These are phyloP conservation scores for Annulohypoxylon maeteangense DNA, from an alignment of 495 filamentous ascomycete species.

Conservation along the genomic window DNA sequence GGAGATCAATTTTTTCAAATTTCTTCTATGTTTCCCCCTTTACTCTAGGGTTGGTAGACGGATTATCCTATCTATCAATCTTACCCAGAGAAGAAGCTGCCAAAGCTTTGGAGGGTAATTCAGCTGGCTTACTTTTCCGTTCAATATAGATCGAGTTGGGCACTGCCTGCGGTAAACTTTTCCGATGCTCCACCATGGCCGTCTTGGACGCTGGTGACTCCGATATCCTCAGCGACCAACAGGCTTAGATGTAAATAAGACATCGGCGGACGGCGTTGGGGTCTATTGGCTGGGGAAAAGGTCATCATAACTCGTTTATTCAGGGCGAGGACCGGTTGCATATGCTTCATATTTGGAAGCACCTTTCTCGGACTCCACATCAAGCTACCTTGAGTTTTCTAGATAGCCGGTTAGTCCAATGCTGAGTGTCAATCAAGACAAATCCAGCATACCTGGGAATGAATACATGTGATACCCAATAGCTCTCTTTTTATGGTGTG, in stretches of 20 bases:
- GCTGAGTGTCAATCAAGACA: slow-evolving; percentile 29
- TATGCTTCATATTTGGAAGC: slow-evolving; percentile 21
- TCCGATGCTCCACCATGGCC: slow-evolving; percentile 91
- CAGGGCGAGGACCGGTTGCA: slow-evolving; percentile 19
- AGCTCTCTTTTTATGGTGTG: slow-evolving; percentile 1
- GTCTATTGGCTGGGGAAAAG: slow-evolving; percentile 45
- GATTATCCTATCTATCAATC: slow-evolving; percentile 40
- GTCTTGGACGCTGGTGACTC: slow-evolving; percentile 98
- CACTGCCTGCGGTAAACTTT: slow-evolving; percentile 87
- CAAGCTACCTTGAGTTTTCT: slow-evolving; percentile 3
- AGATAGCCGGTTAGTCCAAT: slow-evolving; percentile 35
- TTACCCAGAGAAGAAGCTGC: slow-evolving; percentile 83
- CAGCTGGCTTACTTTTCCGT: slow-evolving; percentile 59
- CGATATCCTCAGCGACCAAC: slow-evolving; percentile 84
- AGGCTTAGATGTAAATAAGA: slow-evolving; percentile 59
- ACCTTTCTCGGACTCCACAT: slow-evolving; percentile 10
- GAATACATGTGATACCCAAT: slow-evolving; percentile 48
- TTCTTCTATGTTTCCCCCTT: slow-evolving; percentile 26
- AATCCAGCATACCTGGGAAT: slow-evolving; percentile 28
- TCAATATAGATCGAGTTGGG: slow-evolving; percentile 88
- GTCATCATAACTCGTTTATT: slow-evolving; percentile 24
- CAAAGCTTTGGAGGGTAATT: slow-evolving; percentile 86
- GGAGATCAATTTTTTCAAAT: slow-evolving; percentile 32
- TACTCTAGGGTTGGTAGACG: slow-evolving; percentile 24
- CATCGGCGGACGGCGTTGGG: slow-evolving; percentile 55